Base-by-base conservation (phyloP, 192 early-diverging fungal species). In the Entrophospora sp. region DNA sequence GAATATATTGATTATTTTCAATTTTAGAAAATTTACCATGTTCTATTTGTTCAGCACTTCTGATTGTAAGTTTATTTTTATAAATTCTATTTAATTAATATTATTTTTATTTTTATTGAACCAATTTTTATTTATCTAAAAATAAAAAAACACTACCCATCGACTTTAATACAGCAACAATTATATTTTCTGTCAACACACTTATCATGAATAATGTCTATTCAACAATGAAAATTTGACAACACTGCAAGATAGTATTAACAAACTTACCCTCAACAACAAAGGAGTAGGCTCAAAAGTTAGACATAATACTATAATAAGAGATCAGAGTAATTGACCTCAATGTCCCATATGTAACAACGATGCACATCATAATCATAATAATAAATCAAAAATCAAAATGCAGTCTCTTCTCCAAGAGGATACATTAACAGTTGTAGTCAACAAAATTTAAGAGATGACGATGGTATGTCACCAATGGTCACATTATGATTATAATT, bases 131-230 rank as follows among this genome's bases (percentile, higher is more conserved):
- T 66, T 69, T 34, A 46, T 70, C 64, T 37, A n/a, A n/a, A n/a
- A n/a, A n/a, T n/a, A n/a, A n/a, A n/a, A 63, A 66, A 40, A 38
- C 18, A 22, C 46, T 27, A 18, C 4, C 40, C 30, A 5, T 40
- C 10, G 70, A 46, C 28, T 18, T 22, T n/a, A 16, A 20, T 66
- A 22, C 46, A n/a, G 82, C 73, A 57, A 81, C 77, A 58, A 75
- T 97, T 35, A 77, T 93, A 14, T 98, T 95, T 97, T 94, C 73
- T 98, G 96, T 61, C 80, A 85, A 60, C 95, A 98, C 69, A 78
- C 82, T 1, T 96, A 83, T 68, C 96, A 98, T 63, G 87, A 91
- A 66, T 57, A 73, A 12, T 98, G 96, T 59, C 71, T 97, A n/a
- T 69, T 91, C 34, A 74, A 77, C 14, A 73, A 82, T 3, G 81